Conservation (phyloP, 176 grass and related monocot species). For the Cymbopogon citratus region DNA sequence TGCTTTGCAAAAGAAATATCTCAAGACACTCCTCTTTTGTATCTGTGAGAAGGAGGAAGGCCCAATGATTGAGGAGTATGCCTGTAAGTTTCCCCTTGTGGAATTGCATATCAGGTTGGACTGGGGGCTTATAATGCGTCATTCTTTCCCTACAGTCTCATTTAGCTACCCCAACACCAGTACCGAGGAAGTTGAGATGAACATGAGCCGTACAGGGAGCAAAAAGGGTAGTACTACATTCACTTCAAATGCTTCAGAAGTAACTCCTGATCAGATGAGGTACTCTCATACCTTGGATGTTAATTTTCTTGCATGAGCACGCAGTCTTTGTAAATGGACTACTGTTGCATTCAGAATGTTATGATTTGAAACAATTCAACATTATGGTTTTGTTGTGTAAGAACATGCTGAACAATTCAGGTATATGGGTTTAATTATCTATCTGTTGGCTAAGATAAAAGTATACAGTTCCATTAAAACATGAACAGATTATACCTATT, state of each 20-base stretch:
- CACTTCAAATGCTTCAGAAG: conserved; percentile 63
- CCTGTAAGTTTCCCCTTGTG: conserved; percentile 50
- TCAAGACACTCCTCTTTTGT: conserved; percentile 90
- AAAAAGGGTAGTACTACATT: conserved; percentile 67
- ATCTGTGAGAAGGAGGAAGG: conserved; percentile 86
- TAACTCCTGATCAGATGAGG: conserved; percentile 99
- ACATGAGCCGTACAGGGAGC: conserved; percentile 76
- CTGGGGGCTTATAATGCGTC: neutral
- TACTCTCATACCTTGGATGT: conserved; percentile 26
- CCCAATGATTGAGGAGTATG: conserved; percentile 94
- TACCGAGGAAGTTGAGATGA: conserved; percentile 82
- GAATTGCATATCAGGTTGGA: conserved; percentile 13
- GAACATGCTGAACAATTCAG: neutral
- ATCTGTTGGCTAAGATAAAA: neutral
- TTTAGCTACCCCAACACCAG: conserved; percentile 75
- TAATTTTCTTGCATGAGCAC: conserved; percentile 1
- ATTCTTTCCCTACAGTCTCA: conserved; percentile 50
- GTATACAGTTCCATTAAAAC: neutral
- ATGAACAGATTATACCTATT: neutral
- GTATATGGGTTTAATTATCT: neutral
- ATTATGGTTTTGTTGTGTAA: conserved; percentile 2
- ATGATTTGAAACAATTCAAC: conserved; percentile 1
- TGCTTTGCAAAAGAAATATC: conserved; percentile 96
- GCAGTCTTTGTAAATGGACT: neutral
- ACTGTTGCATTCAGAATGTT: neutral